Conservation (phyloP, 192 early-diverging fungal genomes). For the Linderina pennispora region DNA sequence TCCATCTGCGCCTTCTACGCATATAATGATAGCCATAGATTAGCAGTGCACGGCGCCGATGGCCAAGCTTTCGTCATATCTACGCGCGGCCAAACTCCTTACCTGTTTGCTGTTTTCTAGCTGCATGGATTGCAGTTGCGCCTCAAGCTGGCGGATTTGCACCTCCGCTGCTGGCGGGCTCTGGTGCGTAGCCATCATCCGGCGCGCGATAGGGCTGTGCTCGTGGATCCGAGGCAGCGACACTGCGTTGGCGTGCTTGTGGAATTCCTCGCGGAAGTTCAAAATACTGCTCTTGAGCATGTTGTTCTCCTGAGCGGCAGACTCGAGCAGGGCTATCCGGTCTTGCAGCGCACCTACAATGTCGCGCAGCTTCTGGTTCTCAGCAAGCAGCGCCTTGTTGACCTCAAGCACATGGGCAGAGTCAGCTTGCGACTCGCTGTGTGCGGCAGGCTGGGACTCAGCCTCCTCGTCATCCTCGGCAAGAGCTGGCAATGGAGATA, state of each 20-base stretch:
- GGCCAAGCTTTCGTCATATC: background rate
- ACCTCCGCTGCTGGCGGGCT: slow-evolving; percentile 1
- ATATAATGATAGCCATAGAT: background rate
- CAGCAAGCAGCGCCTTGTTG: slow-evolving; percentile 6
- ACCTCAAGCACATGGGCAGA: too few species aligned
- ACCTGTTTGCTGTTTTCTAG: slow-evolving; percentile 36
- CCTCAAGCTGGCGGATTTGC: slow-evolving; percentile 21
- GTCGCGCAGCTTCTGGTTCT: slow-evolving; percentile 22
- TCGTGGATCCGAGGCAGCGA: slow-evolving; percentile 24
- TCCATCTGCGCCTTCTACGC: slow-evolving; percentile 28
- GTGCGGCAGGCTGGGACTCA: background rate
- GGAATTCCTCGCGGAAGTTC: slow-evolving; percentile 44
- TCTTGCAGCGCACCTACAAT: slow-evolving; percentile 24
- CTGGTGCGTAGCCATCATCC: background rate
- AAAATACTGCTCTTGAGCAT: slow-evolving; percentile 49
- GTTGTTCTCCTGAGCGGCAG: slow-evolving; percentile 45
- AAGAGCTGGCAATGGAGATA: slow-evolving; percentile 15
- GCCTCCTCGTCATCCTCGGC: slow-evolving; percentile 16
- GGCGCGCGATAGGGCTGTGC: slow-evolving; percentile 4
- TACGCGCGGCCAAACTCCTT: background rate
- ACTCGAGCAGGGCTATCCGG: slow-evolving; percentile 33
- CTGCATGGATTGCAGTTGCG: slow-evolving; percentile 20
- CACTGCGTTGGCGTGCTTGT: slow-evolving; percentile 37
- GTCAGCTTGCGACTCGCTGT: too few species aligned
- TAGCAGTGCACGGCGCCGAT: background rate